phyloP scores from a whole-genome alignment of 371 early-diverging fungal genomes.

The Dinochytrium kinnereticum region DNA sequence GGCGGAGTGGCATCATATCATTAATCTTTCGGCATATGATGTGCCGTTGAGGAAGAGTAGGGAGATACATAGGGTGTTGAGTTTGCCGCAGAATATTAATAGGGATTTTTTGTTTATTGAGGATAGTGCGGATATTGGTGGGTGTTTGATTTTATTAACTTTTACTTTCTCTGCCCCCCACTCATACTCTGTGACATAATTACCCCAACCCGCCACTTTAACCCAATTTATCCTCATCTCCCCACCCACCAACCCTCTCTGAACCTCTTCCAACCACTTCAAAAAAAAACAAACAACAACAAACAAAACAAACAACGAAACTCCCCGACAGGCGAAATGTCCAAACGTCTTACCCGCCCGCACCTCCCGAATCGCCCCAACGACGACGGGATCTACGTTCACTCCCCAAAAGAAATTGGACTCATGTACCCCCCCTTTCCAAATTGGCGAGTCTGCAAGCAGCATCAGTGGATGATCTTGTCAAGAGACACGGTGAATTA shows the following conservation, averaged over 20 bases:
- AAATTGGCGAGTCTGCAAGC: conserved; percentile 44
- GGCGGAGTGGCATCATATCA: conserved; percentile 53
- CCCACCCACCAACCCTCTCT: too few species aligned
- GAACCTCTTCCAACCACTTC: too few species aligned
- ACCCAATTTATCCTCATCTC: too few species aligned
- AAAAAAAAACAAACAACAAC: too few species aligned
- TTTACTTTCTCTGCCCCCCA: background rate
- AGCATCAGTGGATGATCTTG: conserved; percentile 55
- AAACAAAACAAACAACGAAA: too few species aligned
- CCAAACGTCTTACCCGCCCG: conserved; percentile 32
- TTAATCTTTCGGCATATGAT: conserved; percentile 50
- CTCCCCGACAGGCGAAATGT: conserved; percentile 30
- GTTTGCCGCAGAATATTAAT: conserved; percentile 15
- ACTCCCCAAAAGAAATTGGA: conserved; percentile 34
- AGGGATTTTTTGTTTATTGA: conserved; percentile 41
- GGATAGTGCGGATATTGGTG: conserved; percentile 29
- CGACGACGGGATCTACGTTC: conserved; percentile 16
- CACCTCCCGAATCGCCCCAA: conserved; percentile 32
- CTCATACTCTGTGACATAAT: too few species aligned
- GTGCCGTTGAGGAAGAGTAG: conserved; percentile 44
- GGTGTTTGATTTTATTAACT: conserved; percentile 12
- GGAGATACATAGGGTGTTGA: conserved; percentile 42
- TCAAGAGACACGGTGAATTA: conserved; percentile 31
- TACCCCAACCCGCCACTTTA: too few species aligned
- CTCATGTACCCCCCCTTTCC: conserved; percentile 44